phyloP scores from a whole-genome alignment of 2,329 filamentous ascomycete species.

The Venturiaceae sp. region DNA sequence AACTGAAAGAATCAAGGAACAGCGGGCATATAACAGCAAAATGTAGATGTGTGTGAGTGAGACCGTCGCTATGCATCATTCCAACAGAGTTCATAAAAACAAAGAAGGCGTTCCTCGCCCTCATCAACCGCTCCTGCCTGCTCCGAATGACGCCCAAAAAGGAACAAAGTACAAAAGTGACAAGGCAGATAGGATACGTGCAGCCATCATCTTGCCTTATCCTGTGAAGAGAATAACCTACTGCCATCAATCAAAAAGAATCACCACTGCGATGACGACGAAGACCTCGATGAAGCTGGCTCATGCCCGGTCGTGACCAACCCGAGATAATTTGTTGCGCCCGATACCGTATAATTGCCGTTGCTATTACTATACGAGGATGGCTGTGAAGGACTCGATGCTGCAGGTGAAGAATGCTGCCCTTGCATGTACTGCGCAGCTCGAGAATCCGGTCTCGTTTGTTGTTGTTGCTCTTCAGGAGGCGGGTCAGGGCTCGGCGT shows the following conservation, averaged over 20 bases:
- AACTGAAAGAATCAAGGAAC: too few species aligned
- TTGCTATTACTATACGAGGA: background rate
- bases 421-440: background rate
- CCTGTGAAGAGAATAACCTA: background rate
- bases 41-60: background rate
- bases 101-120: background rate
- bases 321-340: background rate
- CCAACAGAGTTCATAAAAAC: background rate
- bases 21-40: too few species aligned
- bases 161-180: background rate
- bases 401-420: background rate
- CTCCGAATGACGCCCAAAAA: background rate
- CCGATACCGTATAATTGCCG: background rate
- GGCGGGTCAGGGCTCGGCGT: background rate
- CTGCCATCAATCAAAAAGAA: background rate
- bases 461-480: background rate
- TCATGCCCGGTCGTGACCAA: background rate
- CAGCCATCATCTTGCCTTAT: background rate
- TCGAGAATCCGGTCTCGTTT: background rate
- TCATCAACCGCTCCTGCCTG: background rate
- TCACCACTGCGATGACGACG: background rate
- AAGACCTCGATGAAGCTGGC: background rate
- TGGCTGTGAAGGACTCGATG: background rate
- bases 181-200: too few species aligned
- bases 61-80: slow-evolving; percentile 1